Percentiles rank a stretch among this genome's conserved stretches.
phyloP scores from a whole-genome alignment of 352 stramenopile genomes.

The Thraustotheca clavata region DNA sequence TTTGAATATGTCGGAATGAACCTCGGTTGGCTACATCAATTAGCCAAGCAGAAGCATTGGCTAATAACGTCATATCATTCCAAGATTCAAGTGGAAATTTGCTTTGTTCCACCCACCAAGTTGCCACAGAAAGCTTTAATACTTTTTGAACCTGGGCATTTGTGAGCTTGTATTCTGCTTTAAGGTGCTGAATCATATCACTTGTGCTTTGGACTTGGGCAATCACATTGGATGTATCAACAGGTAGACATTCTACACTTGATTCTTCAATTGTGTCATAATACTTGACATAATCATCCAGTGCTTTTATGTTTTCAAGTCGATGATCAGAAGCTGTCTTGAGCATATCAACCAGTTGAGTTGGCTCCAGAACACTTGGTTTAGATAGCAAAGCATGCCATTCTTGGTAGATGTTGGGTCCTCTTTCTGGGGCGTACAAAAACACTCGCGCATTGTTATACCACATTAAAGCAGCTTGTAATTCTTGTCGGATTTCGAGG shows the following conservation, averaged over 20 bases:
- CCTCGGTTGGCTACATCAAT: constrained; percentile 2
- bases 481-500: neutral
- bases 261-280: too few species aligned
- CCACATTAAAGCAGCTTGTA: constrained; percentile 4
- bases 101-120: neutral
- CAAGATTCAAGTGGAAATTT: neutral
- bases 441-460: neutral
- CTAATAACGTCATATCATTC: neutral
- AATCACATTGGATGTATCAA: too few species aligned
- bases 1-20: neutral
- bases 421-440: neutral
- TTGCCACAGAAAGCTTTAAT: constrained; percentile 34
- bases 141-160: constrained; percentile 48
- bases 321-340: too few species aligned
- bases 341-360: too few species aligned
- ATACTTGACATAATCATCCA: too few species aligned
- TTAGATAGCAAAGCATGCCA: too few species aligned
- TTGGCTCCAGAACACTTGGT: too few species aligned
- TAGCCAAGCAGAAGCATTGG: neutral
- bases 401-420: neutral
- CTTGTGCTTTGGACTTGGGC: neutral
- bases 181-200: neutral
- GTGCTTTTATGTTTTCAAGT: too few species aligned
- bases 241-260: too few species aligned
- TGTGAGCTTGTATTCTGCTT: constrained; percentile 37